A percentile compares a stretch with the other conserved stretches of the same genome.
Evolutionary conservation across 345 rosid species (phyloP).

Genomic region (Lepidium africanum): DNA sequence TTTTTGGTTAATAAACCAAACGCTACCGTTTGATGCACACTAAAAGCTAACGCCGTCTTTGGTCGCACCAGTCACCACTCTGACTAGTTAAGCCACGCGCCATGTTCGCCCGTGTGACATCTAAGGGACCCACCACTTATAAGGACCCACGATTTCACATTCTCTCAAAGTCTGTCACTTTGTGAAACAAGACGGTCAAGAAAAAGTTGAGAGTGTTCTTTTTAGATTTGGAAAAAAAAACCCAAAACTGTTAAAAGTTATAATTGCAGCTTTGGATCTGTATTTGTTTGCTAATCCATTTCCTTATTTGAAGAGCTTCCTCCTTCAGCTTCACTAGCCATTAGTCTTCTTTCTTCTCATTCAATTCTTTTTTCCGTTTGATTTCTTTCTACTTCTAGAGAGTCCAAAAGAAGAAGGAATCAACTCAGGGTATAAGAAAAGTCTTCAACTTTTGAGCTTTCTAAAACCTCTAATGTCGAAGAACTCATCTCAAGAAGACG

Average conservation of each 20-base stretch:
- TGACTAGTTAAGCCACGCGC: constrained; percentile 8
- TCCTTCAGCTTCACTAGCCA: constrained; percentile 7
- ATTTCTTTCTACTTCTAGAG: not conserved
- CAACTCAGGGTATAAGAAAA: constrained; percentile 19
- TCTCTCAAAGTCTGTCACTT: not conserved
- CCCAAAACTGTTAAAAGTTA: not conserved
- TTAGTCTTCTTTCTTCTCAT: not conserved
- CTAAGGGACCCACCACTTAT: constrained; percentile 17
- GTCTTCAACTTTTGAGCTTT: constrained; percentile 10
- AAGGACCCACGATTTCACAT: constrained; percentile 20
- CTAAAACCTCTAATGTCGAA: constrained; percentile 34
- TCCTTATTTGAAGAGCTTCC: not conserved
- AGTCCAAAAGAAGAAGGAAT: not conserved
- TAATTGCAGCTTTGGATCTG: not conserved
- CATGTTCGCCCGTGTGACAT: constrained; percentile 6
- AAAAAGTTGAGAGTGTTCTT: not conserved
- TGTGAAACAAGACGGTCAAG: constrained; percentile 20
- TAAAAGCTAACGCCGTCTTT: not conserved
- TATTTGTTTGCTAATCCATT: not conserved
- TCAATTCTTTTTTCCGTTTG: not conserved
- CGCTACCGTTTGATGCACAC: constrained; percentile 2
- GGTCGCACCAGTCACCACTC: constrained; percentile 11
- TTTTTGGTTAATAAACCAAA: not conserved
- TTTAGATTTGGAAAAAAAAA: not conserved
- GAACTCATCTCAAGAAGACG: constrained; percentile 34